Evolutionary conservation across 805 yeast genomes (phyloP).

Genomic region (Phaffomyces thermotolerans): DNA sequence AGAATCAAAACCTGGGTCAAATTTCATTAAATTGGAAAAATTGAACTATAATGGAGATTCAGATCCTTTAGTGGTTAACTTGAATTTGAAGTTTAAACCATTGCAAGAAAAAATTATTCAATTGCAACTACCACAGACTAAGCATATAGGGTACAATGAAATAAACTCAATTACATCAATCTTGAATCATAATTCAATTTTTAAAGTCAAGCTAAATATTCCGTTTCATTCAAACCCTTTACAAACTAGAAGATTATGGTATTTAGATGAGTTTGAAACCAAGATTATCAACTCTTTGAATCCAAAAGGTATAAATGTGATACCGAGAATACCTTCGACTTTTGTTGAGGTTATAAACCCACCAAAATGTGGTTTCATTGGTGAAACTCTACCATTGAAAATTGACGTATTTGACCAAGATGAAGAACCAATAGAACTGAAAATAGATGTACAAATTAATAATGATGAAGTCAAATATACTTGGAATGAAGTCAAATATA

Average conservation of each 20-base stretch:
- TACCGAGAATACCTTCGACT: constrained; percentile 34
- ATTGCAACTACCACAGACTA: constrained; percentile 12
- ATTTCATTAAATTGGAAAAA: not conserved
- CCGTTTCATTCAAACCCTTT: constrained; percentile 11
- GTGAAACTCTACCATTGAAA: constrained; percentile 24
- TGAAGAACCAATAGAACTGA: constrained; percentile 25
- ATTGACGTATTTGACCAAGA: constrained; percentile 27
- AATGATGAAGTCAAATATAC: constrained; percentile 12
- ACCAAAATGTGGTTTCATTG: constrained; percentile 23
- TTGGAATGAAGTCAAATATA: constrained; percentile 13
- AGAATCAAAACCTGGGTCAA: not conserved
- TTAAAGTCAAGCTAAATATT: constrained; percentile 17
- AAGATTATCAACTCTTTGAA: constrained; percentile 11
- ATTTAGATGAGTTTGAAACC: constrained; percentile 1
- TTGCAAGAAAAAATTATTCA: constrained; percentile 13
- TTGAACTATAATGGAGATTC: constrained; percentile 6
- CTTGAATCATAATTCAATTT: constrained; percentile 8
- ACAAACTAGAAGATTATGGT: constrained; percentile 14
- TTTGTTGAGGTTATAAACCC: constrained; percentile 20
- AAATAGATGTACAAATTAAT: constrained; percentile 13
- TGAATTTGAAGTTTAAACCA: constrained; percentile 14
- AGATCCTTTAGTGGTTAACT: constrained; percentile 1
- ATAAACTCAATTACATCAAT: constrained; percentile 12
- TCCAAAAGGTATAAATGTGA: constrained; percentile 23
- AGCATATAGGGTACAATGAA: constrained; percentile 14